A percentile compares a stretch with the other conserved stretches of the same genome.
phyloP scores from a whole-genome alignment of 768 basidiomycete species.

The Scleroderma bovista region DNA sequence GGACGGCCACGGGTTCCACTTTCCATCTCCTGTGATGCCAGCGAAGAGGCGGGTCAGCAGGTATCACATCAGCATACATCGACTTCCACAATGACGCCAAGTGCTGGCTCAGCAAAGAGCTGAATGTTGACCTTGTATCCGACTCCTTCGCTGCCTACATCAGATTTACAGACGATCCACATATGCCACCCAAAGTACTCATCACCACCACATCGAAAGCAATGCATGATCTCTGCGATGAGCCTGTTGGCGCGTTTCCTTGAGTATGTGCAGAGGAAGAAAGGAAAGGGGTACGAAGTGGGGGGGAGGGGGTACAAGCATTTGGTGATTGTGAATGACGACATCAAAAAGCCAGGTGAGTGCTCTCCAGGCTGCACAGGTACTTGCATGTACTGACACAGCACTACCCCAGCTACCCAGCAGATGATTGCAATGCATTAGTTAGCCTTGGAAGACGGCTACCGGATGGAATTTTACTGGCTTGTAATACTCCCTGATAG shows the following conservation, averaged over 20 bases:
- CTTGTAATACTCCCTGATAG: too few species aligned
- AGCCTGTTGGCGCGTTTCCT: conserved; percentile 82
- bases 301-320: conserved; percentile 94
- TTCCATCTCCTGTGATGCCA: conserved; percentile 68
- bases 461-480: too few species aligned
- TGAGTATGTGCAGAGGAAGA: conserved; percentile 81
- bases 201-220: conserved; percentile 89
- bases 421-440: conserved; percentile 40
- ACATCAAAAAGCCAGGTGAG: conserved; percentile 90
- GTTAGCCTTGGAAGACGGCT: too few species aligned
- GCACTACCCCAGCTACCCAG: conserved; percentile 59
- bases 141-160: conserved; percentile 81
- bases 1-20: conserved; percentile 82
- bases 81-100: conserved; percentile 90
- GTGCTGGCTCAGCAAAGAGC: conserved; percentile 64
- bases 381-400: conserved; percentile 5
- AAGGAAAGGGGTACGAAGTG: conserved; percentile 84
- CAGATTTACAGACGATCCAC: conserved; percentile 57
- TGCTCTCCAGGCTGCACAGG: conserved; percentile 9
- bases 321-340: conserved; percentile 90
- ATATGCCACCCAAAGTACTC: conserved; percentile 77
- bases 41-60: background rate
- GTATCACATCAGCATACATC: conserved; percentile 49
- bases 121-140: conserved; percentile 62
- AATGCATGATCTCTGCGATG: conserved; percentile 92